Percentiles rank a stretch among this genome's conserved stretches.
Evolutionary conservation across 495 filamentous ascomycete genomes (phyloP).

Genomic region (Staphylotrichum tortipilum): DNA sequence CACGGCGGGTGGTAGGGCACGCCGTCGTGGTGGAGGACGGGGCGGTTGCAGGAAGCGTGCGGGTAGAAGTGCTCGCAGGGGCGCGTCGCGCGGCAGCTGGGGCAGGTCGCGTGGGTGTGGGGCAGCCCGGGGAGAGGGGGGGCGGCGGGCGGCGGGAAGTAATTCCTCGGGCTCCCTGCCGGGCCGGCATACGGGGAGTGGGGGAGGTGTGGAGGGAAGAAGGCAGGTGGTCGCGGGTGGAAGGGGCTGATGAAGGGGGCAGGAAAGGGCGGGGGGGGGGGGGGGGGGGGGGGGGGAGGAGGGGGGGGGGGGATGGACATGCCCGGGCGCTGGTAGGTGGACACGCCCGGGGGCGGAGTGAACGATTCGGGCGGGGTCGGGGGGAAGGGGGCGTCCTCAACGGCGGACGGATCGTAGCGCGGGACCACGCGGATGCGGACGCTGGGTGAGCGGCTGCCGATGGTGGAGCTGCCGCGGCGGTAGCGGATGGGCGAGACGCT

Average conservation of each 20-base stretch:
- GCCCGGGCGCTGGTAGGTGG: slow-evolving; percentile 1
- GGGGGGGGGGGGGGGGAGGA: background rate
- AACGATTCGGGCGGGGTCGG: slow-evolving; percentile 7
- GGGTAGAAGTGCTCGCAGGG: background rate
- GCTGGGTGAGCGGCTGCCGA: slow-evolving; percentile 2
- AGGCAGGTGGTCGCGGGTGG: background rate
- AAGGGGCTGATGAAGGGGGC: background rate
- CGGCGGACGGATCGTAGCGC: background rate
- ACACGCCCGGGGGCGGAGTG: slow-evolving; percentile 8
- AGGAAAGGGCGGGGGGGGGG: background rate
- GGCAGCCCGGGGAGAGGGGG: background rate
- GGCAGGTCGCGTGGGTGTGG: background rate
- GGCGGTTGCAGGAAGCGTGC: background rate
- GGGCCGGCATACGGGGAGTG: background rate
- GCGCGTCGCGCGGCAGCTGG: background rate
- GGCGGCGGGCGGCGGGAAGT: background rate
- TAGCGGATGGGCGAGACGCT: background rate
- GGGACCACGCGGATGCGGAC: slow-evolving; percentile 5
- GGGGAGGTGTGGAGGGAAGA: background rate
- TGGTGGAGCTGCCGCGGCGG: background rate
- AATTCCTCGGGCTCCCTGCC: too few species aligned
- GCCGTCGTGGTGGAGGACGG: background rate
- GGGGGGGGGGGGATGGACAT: background rate
- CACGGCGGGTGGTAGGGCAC: slow-evolving; percentile 1
- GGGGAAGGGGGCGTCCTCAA: background rate